Percentiles rank a stretch among this genome's conserved stretches.
phyloP scores from a whole-genome alignment of 805 yeast genomes.

The Sugiyamaella lignohabitans region DNA sequence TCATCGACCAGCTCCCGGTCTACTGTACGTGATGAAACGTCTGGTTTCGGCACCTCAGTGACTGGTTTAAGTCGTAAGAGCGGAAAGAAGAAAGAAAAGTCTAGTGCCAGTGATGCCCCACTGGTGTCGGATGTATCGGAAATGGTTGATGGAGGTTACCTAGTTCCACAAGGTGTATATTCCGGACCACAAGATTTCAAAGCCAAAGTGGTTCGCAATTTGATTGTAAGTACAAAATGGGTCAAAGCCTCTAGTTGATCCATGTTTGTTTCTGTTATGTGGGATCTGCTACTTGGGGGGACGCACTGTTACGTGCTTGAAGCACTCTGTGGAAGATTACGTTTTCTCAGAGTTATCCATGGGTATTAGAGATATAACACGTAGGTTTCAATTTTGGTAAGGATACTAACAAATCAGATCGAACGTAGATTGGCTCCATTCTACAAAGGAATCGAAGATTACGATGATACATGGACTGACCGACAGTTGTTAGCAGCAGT shows the following conservation, averaged over 20 bases:
- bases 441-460: conserved; percentile 81
- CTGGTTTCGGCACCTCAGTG: no score
- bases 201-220: conserved; percentile 60
- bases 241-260: neutral
- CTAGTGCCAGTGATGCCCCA: neutral
- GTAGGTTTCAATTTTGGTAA: no score
- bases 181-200: conserved; percentile 68
- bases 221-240: conserved; percentile 37
- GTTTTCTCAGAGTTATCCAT: no score
- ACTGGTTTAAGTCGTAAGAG: neutral
- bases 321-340: no score
- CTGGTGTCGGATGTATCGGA: conserved; percentile 38
- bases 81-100: neutral
- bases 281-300: neutral
- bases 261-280: neutral
- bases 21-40: no score
- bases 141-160: conserved; percentile 86
- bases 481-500: conserved; percentile 50
- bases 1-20: neutral
- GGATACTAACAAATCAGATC: conserved; percentile 24
- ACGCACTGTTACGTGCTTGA: no score
- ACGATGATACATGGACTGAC: conserved; percentile 63
- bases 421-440: conserved; percentile 80
- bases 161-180: conserved; percentile 90
- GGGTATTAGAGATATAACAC: no score